Base-by-base conservation (phyloP, 164 flowering plant species). In the Brasenia schreberi region DNA sequence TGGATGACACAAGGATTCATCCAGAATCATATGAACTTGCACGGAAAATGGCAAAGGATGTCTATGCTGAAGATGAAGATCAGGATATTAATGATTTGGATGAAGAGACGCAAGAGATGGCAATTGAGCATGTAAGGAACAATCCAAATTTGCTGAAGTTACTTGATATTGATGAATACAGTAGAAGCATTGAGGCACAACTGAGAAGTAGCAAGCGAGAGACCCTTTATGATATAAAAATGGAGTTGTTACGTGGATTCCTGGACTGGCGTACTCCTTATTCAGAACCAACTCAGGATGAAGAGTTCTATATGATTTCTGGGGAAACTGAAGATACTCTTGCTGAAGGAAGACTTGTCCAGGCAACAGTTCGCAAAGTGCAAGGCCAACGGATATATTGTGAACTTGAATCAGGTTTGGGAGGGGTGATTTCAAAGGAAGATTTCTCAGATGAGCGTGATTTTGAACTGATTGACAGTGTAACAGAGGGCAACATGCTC, bases 1-100 rank as follows among this genome's bases (percentile, higher is more conserved):
- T 95, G 72, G 99, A 95, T 82, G 99, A 92, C 74, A 89, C 97
- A 5, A 79, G 99, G 71, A 90, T 92, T 66, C 97, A 95, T 75
- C 99, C 99, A 12, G 97, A 95, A 77, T 92, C 97, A 3, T 95
- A 95, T 77, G 81, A 71, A 27, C 83, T 92, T 49, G 99, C 99
- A 2, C 90, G 87, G 69, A 84, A 83, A 62, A 71, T 95, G 80
- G 99, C 97, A 9, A 89, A 85, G 77, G 93, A 82, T 74, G 80
- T 87, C 53, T 90, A 82, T 73, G 80, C 73, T 17, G 77, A 62
- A 19, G 85, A 83, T 75, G 76, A 68, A 19, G 74, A 68, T 39
- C 90, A 81, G 59, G 83, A 82, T 39, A 75, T 67, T 16, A 84
- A 84, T 83, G 96, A 91, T 44, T 42, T 62, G 60, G 97, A 91